A percentile compares a stretch with the other conserved stretches of the same genome.
Evolutionary conservation across 805 yeast species (phyloP).

Genomic region (Priceomyces haplophilus): DNA sequence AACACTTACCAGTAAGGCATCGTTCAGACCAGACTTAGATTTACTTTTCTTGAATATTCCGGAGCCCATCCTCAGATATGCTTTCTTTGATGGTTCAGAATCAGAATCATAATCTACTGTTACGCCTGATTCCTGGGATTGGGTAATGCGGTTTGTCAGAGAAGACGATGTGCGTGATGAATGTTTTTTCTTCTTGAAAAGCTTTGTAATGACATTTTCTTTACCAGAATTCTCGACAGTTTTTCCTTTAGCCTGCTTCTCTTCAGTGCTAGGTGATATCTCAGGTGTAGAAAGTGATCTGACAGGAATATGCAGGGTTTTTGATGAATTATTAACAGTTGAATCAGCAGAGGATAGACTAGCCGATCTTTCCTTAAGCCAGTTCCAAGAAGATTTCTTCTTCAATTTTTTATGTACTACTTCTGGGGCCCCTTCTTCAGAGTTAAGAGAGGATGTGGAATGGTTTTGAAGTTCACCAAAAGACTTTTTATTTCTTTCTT

Average conservation of each 20-base stretch:
- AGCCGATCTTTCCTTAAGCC: constrained; percentile 33
- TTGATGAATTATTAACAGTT: constrained; percentile 2
- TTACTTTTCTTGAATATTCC: constrained; percentile 13
- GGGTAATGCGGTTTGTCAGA: constrained; percentile 4
- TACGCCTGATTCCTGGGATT: constrained; percentile 16
- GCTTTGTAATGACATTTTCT: constrained; percentile 40
- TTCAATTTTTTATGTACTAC: constrained; percentile 17
- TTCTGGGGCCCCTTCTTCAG: constrained; percentile 4
- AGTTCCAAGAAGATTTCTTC: constrained; percentile 42
- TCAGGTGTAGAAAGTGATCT: constrained; percentile 42
- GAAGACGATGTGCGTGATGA: constrained; percentile 11
- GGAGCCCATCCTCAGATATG: neutral
- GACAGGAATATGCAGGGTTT: constrained; percentile 12
- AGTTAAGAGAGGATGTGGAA: constrained; percentile 7
- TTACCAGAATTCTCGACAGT: constrained; percentile 21
- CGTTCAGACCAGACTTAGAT: constrained; percentile 1
- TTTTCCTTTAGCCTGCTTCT: constrained; percentile 2
- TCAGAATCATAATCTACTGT: constrained; percentile 22
- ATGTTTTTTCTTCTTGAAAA: constrained; percentile 36
- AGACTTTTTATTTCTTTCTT: constrained; percentile 10
- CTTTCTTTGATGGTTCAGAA: constrained; percentile 3
- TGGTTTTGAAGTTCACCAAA: constrained; percentile 11
- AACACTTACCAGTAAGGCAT: neutral
- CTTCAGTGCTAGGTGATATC: constrained; percentile 8
- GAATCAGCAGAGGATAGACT: constrained; percentile 30